phyloP scores from a whole-genome alignment of 192 early-diverging fungal species.

The Cetraspora pellucida region DNA sequence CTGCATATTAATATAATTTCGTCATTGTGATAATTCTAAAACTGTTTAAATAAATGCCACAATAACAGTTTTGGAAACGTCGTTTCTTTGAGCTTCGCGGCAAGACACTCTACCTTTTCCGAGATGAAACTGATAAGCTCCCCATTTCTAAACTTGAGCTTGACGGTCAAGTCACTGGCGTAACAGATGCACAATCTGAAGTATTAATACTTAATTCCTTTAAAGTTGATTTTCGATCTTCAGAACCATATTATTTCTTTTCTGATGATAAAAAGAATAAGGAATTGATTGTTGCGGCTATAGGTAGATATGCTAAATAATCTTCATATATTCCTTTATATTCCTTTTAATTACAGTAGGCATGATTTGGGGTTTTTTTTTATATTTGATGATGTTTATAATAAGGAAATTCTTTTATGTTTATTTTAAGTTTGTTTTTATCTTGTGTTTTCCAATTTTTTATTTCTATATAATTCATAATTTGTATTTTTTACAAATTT shows the following conservation, averaged over 20 bases:
- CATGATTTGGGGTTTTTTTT: not conserved
- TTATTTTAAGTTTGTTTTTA: not conserved
- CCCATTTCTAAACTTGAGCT: conserved; percentile 48
- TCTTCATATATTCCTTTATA: conserved; percentile 22
- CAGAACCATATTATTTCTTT: conserved; percentile 54
- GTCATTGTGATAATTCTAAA: not conserved
- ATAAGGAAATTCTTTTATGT: not conserved
- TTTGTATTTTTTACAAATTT: no score
- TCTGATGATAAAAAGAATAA: conserved; percentile 47
- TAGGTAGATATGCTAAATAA: conserved; percentile 50
- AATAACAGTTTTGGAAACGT: conserved; percentile 58
- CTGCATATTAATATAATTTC: not conserved
- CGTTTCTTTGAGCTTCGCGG: conserved; percentile 62
- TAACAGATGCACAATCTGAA: conserved; percentile 50
- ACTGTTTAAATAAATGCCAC: not conserved
- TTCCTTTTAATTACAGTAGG: not conserved
- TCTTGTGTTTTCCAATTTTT: no score
- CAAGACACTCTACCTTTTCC: conserved; percentile 49
- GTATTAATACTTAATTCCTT: conserved; percentile 57
- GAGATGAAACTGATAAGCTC: conserved; percentile 48
- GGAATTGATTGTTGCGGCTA: conserved; percentile 46
- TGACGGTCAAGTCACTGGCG: conserved; percentile 41
- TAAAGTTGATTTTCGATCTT: conserved; percentile 47
- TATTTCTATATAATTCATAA: no score
- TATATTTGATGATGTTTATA: not conserved